Base-by-base conservation (phyloP, 83 land plant species). In the Isoetes engelmannii region DNA sequence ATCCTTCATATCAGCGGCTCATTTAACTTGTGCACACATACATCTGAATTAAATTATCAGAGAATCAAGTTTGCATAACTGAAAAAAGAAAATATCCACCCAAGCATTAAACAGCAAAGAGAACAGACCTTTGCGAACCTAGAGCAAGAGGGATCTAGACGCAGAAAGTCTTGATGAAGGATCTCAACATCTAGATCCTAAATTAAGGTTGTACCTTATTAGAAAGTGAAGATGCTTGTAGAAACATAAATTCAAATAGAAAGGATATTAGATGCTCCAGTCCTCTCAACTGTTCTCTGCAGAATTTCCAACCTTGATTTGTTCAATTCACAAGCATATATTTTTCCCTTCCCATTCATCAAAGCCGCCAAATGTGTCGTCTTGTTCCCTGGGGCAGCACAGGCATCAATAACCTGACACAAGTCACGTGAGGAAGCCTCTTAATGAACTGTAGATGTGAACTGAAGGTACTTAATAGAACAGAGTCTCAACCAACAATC, bases 341-440 rank as follows among this genome's bases (percentile, higher is more conserved):
- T 50, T 60, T 74, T 82, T 48, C 98, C 98, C 61, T 76, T 82
- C 46, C 92, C 89, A 59, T 72, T 77, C 96, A 92, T 89, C 13
- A 92, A 70, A 58, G 89, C 92, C 57, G 98, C 98, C 67, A 92
- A 84, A 45, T 92, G 98, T 13, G 81, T 78, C 19, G 98, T 89
- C 78, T 92, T 92, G 81, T 92, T 92, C 44, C 98, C 98, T 53
- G 98, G 98, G 53, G 98, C 95, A 58, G 98, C 80, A 79, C 98
- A 92, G 21, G 98, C 98, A 85, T 92, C 98, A 69, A 92, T 79
- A 45, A 92, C 98, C 98, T 92, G 81, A 79, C 72, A 48, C 54
- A 37, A 51, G n/a, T n/a, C n/a, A n/a, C n/a, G n/a, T n/a, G n/a
- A n/a, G n/a, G n/a, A n/a, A n/a, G n/a, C n/a, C n/a, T n/a, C n/a